Base-by-base conservation (phyloP, 1,284 basidiomycete species). In the Cerioporus squamosus region DNA sequence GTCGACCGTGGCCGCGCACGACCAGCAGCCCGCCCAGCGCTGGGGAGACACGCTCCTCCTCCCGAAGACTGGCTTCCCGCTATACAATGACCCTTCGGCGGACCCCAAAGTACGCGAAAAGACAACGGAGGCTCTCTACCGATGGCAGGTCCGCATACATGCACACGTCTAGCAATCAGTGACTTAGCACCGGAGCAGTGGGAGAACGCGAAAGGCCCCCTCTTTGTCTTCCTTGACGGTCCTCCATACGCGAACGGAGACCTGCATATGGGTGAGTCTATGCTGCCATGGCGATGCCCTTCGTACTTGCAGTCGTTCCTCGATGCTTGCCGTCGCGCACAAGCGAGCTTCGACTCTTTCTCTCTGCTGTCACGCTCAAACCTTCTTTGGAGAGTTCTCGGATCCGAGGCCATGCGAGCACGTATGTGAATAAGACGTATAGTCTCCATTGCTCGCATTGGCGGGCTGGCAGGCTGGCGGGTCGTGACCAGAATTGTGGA, bases 241-340 rank as follows among this genome's bases (percentile, higher is more conserved):
- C 97, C 97, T 22, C 97, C 97, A 0, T 99, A 99, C 69, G 97
- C 97, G 1, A 99, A 99, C 72, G 97, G 97, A 0, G 84, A 93
- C 67, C 77, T 99, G 46, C 97, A 99, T 70, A 95, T 97, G 80
- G 97, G 95, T 95, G 64, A 63, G 81, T 69, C 6, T 39, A 14
- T 5, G 36, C 39, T 60, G 15, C 24, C 24, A 44, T 39, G 44
- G 29, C 31, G 48, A 44, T 48, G 14, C 14, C 5, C 10, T 36
- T 36, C 15, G 33, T 17, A 36, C 15, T 36, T 36, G 33, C 33
- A 36, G 33, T 36, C 33, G 10, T 36, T 14, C 12, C 1, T 36
- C 33, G 5, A 29, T 29, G 29, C 29, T 29, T 29, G 29, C 33
- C 33, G 5, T 29, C 29, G 10, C 33, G 33, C 10, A 14, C n/a